Evolutionary conservation across 345 rosid genomes (phyloP), one percentile per base, ranked within the genome.

Genomic region (Ailanthus altissimus): DNA sequence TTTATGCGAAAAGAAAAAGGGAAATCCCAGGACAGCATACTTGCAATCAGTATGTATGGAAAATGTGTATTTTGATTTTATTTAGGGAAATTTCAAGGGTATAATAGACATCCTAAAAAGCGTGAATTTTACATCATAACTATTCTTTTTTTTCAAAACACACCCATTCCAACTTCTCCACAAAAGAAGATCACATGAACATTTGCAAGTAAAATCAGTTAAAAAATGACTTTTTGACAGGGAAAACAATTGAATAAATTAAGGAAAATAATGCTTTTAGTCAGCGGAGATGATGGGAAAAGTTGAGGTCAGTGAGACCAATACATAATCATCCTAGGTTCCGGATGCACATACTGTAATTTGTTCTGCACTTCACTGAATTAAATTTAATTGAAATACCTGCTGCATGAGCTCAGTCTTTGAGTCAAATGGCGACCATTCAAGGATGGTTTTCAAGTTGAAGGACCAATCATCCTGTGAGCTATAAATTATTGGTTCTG

Each of bases 381-480:
- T 32, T n/a, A 65, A 77, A 47, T 70, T 15, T 7, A 77, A 53
- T 36, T 40, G 57, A 77, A 45, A 54, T 81, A 94, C 98, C 95
- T 93, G 97, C 70, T 84, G 86, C 85, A 93, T 58, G 74, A 93
- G 93, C 58, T 87, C 89, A 14, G 84, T 89, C 87, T 81, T 89
- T 14, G 90, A 89, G 42, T 85, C 45, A 75, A 95, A 93, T 63
- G 99, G 98, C 53, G 97, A 93, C 99, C 99, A 95, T 77, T 93
- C 91, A 45, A 93, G 91, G 75, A 95, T 90, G 73, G 86, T 88
- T 47, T 91, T 81, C 87, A 93, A 86, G 81, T 90, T 90, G 60
- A 88, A 72, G 61, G 88, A 84, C 98, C 98, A 95, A 82, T 93
- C 98, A 78, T 86, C 93, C 20, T 83, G 71, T 67, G 98, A 85